A percentile compares a stretch with the other conserved stretches of the same genome.
These are phyloP conservation scores for Pichia sp. DNA, from an alignment of 1,139 yeast species.

Conservation along the genomic window DNA sequence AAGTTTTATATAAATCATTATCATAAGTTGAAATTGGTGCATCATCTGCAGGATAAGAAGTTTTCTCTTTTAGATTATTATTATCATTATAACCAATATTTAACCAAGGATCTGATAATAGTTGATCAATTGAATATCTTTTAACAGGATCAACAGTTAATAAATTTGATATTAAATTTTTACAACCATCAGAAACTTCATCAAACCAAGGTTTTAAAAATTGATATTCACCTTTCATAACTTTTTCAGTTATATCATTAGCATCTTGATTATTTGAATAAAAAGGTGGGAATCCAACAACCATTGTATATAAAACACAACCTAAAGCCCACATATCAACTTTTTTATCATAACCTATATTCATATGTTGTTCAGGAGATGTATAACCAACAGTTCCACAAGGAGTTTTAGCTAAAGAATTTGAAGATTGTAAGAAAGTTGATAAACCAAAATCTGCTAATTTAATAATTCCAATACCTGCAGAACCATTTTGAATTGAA, in stretches of 20 bases:
- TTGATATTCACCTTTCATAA: conserved; percentile 52
- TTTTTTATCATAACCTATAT: conserved; percentile 52
- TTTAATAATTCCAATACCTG: conserved; percentile 79
- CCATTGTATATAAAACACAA: conserved; percentile 52
- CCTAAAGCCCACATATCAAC: conserved; percentile 65
- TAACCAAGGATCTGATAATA: conserved; percentile 53
- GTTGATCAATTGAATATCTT: conserved; percentile 49
- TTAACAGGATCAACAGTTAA: conserved; percentile 49
- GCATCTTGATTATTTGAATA: conserved; percentile 47
- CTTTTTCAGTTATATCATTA: conserved; percentile 51
- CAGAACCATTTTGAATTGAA: conserved; percentile 73
- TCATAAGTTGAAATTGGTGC: conserved; percentile 26
- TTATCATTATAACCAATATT: conserved; percentile 23
- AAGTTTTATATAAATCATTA: conserved; percentile 21
- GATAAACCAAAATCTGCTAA: conserved; percentile 70
- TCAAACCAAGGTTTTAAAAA: conserved; percentile 62
- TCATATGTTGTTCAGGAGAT: conserved; percentile 56
- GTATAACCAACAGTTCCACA: conserved; percentile 63
- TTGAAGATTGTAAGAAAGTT: conserved; percentile 41
- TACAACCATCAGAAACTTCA: conserved; percentile 49
- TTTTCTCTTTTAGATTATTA: neutral
- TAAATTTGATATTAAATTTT: conserved; percentile 45
- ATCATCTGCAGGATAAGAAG: conserved; percentile 23
- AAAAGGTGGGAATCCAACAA: conserved; percentile 61
- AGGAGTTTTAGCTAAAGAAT: conserved; percentile 48